A percentile compares a stretch with the other conserved stretches of the same genome.
phyloP scores from a whole-genome alignment of 495 filamentous ascomycete species.

The Penicillium paxilli region DNA sequence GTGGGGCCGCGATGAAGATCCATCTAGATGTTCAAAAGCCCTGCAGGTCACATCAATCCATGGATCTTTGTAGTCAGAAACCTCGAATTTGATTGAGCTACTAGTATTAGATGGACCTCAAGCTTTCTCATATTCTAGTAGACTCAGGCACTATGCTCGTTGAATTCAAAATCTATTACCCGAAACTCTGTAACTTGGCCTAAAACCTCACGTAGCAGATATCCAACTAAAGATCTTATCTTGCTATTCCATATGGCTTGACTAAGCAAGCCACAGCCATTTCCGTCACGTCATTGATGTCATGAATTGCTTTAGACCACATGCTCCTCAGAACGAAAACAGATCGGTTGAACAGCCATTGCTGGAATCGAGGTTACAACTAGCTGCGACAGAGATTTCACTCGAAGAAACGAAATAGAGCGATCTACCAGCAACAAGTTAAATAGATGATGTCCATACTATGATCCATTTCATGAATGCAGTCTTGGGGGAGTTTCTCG shows the following conservation, averaged over 20 bases:
- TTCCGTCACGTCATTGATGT: background rate
- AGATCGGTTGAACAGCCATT: background rate
- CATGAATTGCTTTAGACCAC: background rate
- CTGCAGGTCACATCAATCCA: too few relatives aligned
- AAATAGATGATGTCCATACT: too few relatives aligned
- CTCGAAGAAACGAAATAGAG: background rate
- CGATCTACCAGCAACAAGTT: too few relatives aligned
- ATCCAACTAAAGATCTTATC: background rate
- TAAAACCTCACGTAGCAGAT: background rate
- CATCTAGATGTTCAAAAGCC: too few relatives aligned
- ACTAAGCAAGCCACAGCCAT: background rate
- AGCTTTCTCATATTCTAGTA: too few relatives aligned
- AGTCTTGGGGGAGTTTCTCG: background rate
- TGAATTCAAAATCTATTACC: background rate
- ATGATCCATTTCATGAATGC: too few relatives aligned
- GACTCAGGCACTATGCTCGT: background rate
- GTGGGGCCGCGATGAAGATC: too few relatives aligned
- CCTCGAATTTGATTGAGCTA: too few relatives aligned
- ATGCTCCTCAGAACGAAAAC: background rate
- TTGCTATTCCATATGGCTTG: background rate
- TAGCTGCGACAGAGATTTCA: background rate
- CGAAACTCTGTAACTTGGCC: background rate
- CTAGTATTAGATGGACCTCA: too few relatives aligned
- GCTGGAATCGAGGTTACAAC: background rate
- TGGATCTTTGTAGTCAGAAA: too few relatives aligned